Evolutionary conservation across 2,329 filamentous ascomycete genomes (phyloP).

Genomic region (Fusarium papillatum): DNA sequence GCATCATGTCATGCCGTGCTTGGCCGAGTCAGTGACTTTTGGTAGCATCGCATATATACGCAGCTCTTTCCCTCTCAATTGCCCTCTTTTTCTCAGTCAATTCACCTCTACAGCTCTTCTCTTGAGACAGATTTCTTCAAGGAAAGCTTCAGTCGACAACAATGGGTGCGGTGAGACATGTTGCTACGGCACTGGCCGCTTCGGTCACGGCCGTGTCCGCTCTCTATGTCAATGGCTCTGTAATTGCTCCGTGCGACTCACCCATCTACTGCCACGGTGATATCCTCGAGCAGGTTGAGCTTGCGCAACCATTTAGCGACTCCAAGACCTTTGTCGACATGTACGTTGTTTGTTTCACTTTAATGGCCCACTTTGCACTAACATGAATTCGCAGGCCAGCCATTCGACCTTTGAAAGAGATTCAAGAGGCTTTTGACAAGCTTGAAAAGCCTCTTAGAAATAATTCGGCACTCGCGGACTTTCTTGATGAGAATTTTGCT

Average conservation of each 20-base stretch:
- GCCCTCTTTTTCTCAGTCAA: neutral
- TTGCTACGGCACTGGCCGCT: slow-evolving; percentile 45
- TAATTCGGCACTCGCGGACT: slow-evolving; percentile 72
- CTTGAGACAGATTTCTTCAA: neutral
- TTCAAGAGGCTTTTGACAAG: slow-evolving; percentile 71
- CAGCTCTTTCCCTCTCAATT: slow-evolving; percentile 6
- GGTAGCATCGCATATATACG: slow-evolving; percentile 6
- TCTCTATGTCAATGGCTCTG: slow-evolving; percentile 71
- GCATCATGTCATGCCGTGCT: slow-evolving; percentile 35
- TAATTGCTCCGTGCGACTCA: slow-evolving; percentile 76
- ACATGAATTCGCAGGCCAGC: slow-evolving; percentile 63
- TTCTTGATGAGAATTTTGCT: slow-evolving; percentile 74
- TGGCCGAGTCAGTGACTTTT: slow-evolving; percentile 19
- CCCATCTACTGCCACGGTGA: slow-evolving; percentile 77
- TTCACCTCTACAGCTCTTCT: slow-evolving; percentile 7
- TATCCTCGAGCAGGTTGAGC: slow-evolving; percentile 71
- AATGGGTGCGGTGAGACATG: slow-evolving; percentile 44
- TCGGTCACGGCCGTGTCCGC: slow-evolving; percentile 52
- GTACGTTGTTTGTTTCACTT: slow-evolving; percentile 53
- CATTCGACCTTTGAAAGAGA: slow-evolving; percentile 68
- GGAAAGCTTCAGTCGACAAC: slow-evolving; percentile 7
- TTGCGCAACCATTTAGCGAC: slow-evolving; percentile 74
- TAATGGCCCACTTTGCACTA: slow-evolving; percentile 3
- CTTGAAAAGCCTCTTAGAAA: slow-evolving; percentile 73
- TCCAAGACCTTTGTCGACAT: slow-evolving; percentile 82